Base-by-base conservation (phyloP, 495 filamentous ascomycete genomes). In the Cercophora samala region DNA sequence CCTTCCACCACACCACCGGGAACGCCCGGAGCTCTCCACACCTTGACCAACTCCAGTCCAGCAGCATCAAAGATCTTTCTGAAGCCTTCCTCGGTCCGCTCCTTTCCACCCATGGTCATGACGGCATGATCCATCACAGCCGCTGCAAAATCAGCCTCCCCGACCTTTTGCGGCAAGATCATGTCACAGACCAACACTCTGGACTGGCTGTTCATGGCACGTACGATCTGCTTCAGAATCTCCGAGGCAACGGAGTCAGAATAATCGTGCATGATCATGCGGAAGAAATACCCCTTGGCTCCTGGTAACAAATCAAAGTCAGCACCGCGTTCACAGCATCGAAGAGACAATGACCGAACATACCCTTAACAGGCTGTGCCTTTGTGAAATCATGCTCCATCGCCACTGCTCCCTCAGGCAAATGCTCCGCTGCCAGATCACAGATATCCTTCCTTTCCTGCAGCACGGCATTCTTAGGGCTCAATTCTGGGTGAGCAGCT, bases 251-350 rank as follows among this genome's bases (percentile, higher is more conserved):
- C 73, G 6, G 72, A 66, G 26, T 80, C 72, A 18, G 75, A 67
- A 70, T 81, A 83, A 64, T 86, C 83, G 63, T 87, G 85, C n/a
- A 87, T 66, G 21, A 87, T 78, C 59, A 79, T 75, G 6, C 84
- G 77, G 60, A 87, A 73, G 53, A 86, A 79, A 69, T 87, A 88
- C 0, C 19, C 58, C 25, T 65, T 58, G 15, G 24, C 55, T 23
- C 21, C 23, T 61, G 8, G 42, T 22, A 8, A 13, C 5, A 9
- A 22, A 56, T 18, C 29, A 4, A 60, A 23, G 58, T 60, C 25
- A 54, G 51, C 21, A 25, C n/a, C n/a, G 9, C 23, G n/a, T 58
- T 46, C 8, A 37, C 17, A 8, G 21, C 0, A 46, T 4, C 22
- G 18, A 26, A 29, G 3, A 60, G 58, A 29, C 26, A 29, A n/a